These are phyloP conservation scores for Podospora appendiculata DNA, from an alignment of 495 filamentous ascomycete genomes.

Conservation along the genomic window DNA sequence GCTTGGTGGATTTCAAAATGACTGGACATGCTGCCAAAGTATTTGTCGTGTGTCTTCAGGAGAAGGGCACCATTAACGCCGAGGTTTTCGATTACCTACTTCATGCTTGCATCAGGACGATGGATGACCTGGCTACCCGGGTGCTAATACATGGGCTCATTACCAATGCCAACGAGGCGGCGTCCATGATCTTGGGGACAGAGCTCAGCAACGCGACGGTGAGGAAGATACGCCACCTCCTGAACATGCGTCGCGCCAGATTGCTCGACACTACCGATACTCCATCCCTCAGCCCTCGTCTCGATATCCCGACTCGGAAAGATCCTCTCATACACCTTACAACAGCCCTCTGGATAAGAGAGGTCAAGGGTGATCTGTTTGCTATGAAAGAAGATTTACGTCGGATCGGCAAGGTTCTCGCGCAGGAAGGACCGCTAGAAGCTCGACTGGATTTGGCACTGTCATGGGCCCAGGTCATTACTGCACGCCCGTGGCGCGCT, in stretches of 20 bases:
- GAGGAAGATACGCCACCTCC: no score
- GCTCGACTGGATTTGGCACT: no score
- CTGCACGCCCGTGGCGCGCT: no score
- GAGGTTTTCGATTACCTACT: slow-evolving; percentile 26
- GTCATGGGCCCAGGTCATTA: no score
- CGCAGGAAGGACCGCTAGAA: no score
- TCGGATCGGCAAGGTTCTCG: no score
- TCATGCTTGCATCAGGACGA: slow-evolving; percentile 16
- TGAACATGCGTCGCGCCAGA: slow-evolving; percentile 1
- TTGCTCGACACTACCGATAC: background rate
- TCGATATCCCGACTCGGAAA: background rate
- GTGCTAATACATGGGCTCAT: slow-evolving; percentile 15
- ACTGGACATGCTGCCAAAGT: slow-evolving; percentile 25
- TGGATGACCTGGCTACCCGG: slow-evolving; percentile 20
- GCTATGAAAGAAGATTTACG: no score
- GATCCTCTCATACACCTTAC: slow-evolving; percentile 1
- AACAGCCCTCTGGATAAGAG: slow-evolving; percentile 10
- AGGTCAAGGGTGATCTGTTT: background rate
- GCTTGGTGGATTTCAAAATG: slow-evolving; percentile 28
- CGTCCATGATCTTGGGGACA: slow-evolving; percentile 7
- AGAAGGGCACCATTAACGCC: slow-evolving; percentile 11
- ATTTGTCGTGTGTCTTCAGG: slow-evolving; percentile 24
- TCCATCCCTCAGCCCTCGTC: no score
- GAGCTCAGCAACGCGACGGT: no score
- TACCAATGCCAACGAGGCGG: slow-evolving; percentile 13